Percentiles rank a stretch among this genome's conserved stretches.
Conservation (phyloP, 805 yeast species). For the Saturnispora ahearnii region DNA sequence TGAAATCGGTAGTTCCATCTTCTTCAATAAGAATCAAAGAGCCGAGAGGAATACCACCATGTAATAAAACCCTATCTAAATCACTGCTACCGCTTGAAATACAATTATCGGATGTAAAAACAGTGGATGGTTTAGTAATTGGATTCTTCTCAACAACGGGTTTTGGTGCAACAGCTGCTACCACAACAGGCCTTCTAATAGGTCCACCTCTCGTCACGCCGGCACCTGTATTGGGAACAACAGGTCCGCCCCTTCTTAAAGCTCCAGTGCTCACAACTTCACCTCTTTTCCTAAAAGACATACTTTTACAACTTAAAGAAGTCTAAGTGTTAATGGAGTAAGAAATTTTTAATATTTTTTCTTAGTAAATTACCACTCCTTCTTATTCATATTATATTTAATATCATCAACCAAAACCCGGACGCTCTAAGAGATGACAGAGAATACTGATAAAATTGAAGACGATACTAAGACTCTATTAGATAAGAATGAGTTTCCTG, state of each 20-base stretch:
- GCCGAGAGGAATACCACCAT: slow-evolving; percentile 83
- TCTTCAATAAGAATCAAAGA: slow-evolving; percentile 66
- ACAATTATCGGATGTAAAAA: slow-evolving; percentile 59
- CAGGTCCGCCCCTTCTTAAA: slow-evolving; percentile 9
- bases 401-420: background rate
- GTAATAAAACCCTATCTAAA: slow-evolving; percentile 64
- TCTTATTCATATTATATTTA: background rate
- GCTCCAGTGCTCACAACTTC: slow-evolving; percentile 32
- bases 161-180: background rate
- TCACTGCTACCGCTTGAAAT: slow-evolving; percentile 75
- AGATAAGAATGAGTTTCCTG: background rate
- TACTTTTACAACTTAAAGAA: slow-evolving; percentile 13
- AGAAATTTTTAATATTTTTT: background rate
- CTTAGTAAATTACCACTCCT: background rate
- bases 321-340: background rate
- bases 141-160: slow-evolving; percentile 30
- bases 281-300: slow-evolving; percentile 55
- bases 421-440: background rate
- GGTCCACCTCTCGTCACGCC: background rate
- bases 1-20: slow-evolving; percentile 80
- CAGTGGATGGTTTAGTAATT: slow-evolving; percentile 65
- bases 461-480: slow-evolving; percentile 7
- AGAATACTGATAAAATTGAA: background rate
- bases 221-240: background rate
- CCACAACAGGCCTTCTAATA: background rate